These are phyloP conservation scores for Diaporthe longicolla DNA, from an alignment of 2,329 filamentous ascomycete genomes.

Conservation along the genomic window DNA sequence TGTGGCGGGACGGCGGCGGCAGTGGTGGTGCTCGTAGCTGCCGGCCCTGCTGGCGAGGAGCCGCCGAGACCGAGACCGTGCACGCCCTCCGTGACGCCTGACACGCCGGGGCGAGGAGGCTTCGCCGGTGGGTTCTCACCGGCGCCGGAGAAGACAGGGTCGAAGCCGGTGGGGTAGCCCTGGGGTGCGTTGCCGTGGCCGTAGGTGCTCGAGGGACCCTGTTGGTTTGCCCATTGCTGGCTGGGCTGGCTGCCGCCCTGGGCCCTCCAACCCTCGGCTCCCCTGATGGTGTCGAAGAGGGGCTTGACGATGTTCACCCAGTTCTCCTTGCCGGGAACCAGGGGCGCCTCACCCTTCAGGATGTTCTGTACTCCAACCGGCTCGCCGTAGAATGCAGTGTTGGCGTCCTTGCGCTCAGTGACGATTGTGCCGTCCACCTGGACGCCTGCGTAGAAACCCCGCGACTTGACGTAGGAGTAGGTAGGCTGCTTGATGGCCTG, in stretches of 20 bases:
- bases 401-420: slow-evolving; percentile 89
- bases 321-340: slow-evolving; percentile 44
- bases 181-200: slow-evolving; percentile 22
- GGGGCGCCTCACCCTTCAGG: slow-evolving; percentile 59
- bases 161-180: slow-evolving; percentile 35
- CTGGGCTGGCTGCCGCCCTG: slow-evolving; percentile 12
- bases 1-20: background rate
- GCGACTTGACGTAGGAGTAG: slow-evolving; percentile 85
- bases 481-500: slow-evolving; percentile 57
- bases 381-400: slow-evolving; percentile 87
- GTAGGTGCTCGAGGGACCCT: slow-evolving; percentile 8
- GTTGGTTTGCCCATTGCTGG: slow-evolving; percentile 39
- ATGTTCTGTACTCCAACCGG: slow-evolving; percentile 62
- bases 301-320: slow-evolving; percentile 53
- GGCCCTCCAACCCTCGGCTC: slow-evolving; percentile 51
- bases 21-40: too few species aligned
- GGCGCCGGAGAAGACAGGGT: slow-evolving; percentile 34
- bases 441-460: slow-evolving; percentile 89
- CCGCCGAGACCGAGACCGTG: slow-evolving; percentile 39
- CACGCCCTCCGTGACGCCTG: slow-evolving; percentile 39
- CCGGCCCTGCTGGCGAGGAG: background rate
- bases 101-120: slow-evolving; percentile 31
- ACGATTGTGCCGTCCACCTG: slow-evolving; percentile 90
- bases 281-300: slow-evolving; percentile 54
- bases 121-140: slow-evolving; percentile 28